These are phyloP conservation scores for Rutstroemia sp. DNA, from an alignment of 2,329 filamentous ascomycete genomes.

Conservation along the genomic window DNA sequence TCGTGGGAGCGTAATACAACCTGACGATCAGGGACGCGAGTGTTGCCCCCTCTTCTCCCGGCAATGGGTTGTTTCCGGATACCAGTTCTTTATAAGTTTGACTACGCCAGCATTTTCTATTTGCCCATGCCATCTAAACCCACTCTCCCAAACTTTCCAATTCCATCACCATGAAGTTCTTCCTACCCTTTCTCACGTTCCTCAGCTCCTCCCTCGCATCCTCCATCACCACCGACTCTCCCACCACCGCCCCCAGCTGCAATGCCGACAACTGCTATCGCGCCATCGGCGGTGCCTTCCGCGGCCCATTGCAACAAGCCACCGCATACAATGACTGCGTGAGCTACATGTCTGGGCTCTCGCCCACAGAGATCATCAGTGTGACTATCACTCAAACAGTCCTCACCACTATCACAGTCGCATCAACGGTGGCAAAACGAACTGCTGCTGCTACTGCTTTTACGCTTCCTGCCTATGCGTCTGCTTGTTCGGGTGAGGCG, in stretches of 20 bases:
- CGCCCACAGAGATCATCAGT: not conserved
- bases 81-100: too few species aligned
- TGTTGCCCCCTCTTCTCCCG: too few species aligned
- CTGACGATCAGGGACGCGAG: not conserved
- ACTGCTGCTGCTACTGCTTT: not conserved
- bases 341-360: not conserved
- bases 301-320: slow-evolving; percentile 2
- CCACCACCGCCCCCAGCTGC: not conserved
- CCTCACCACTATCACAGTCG: slow-evolving; percentile 4
- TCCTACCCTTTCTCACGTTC: not conserved
- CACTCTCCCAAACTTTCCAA: too few species aligned
- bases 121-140: too few species aligned
- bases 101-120: too few species aligned
- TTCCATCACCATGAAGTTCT: not conserved
- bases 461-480: slow-evolving; percentile 9
- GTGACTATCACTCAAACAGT: slow-evolving; percentile 3
- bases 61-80: too few species aligned
- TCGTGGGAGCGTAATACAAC: not conserved
- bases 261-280: slow-evolving; percentile 9
- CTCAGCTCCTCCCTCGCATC: not conserved
- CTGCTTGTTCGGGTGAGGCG: slow-evolving; percentile 1
- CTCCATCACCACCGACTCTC: not conserved
- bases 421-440: slow-evolving; percentile 2
- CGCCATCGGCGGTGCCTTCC: slow-evolving; percentile 6
- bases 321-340: slow-evolving; percentile 6